Evolutionary conservation across 2,329 filamentous ascomycete species (phyloP).

Genomic region (Sclerotinia minor): DNA sequence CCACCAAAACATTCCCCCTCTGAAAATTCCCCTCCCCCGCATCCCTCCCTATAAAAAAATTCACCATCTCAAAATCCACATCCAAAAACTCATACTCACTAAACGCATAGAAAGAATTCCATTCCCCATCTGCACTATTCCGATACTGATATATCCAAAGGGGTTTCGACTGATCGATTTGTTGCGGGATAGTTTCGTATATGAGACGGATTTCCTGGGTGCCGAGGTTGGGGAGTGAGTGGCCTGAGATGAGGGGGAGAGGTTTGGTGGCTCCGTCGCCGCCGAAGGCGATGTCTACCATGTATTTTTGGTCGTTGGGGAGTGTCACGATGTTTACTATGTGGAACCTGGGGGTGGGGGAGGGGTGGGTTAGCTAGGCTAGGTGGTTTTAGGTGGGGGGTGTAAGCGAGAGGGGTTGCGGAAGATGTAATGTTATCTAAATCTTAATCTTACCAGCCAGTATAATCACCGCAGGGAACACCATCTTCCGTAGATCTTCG

Average conservation of each 20-base stretch:
- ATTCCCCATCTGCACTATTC: conserved; percentile 50
- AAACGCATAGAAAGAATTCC: conserved; percentile 65
- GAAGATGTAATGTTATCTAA: no score
- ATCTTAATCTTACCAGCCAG: conserved; percentile 33
- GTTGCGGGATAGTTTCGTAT: conserved; percentile 50
- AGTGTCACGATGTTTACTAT: conserved; percentile 60
- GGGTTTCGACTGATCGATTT: conserved; percentile 47
- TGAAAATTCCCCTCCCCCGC: conserved; percentile 60
- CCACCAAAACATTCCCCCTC: conserved; percentile 53
- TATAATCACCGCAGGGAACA: conserved; percentile 34
- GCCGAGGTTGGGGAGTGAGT: conserved; percentile 47
- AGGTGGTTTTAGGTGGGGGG: no score
- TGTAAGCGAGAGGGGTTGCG: neutral
- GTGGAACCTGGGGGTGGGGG: conserved; percentile 50
- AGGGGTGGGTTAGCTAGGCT: no score
- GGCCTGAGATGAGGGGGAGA: conserved; percentile 51
- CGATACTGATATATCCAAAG: conserved; percentile 66
- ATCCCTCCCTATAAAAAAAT: conserved; percentile 56
- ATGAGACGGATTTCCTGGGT: conserved; percentile 57
- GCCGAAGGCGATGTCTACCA: conserved; percentile 65
- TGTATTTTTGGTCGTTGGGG: conserved; percentile 50
- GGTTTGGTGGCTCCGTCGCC: conserved; percentile 60
- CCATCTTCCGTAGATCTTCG: conserved; percentile 29
- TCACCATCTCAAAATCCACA: conserved; percentile 62
- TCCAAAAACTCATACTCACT: conserved; percentile 63